A percentile compares a stretch with the other conserved stretches of the same genome.
Conservation (phyloP, 129 eudicot genomes). For the Saposhnikovia divaricata region DNA sequence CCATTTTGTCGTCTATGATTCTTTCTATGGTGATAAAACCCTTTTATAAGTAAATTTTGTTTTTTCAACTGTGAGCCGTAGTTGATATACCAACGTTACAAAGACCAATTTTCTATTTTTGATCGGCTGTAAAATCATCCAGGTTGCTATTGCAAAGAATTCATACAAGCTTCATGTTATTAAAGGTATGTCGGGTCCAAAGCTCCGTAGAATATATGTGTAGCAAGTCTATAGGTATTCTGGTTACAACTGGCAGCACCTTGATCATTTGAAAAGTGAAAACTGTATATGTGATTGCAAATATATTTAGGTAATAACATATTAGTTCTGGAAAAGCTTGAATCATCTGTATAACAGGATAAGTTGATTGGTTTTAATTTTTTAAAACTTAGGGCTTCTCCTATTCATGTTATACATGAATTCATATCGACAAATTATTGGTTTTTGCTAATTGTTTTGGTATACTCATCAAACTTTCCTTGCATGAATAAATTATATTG, state of each 20-base stretch:
- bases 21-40: background rate
- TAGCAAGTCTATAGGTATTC: slow-evolving; percentile 1
- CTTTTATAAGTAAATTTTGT: background rate
- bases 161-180: slow-evolving; percentile 66
- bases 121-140: slow-evolving; percentile 38
- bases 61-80: background rate
- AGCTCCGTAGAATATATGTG: background rate
- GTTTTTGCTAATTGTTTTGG: background rate
- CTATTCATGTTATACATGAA: no score
- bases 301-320: background rate
- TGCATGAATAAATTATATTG: background rate
- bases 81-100: background rate
- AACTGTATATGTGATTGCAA: background rate
- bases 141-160: slow-evolving; percentile 53
- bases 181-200: slow-evolving; percentile 7
- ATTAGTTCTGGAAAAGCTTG: no score
- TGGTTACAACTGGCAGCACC: slow-evolving; percentile 1
- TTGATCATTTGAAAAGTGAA: background rate
- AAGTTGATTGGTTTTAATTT: no score
- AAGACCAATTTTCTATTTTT: slow-evolving; percentile 34
- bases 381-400: no score
- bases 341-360: no score
- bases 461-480: background rate
- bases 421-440: no score
- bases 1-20: background rate